A percentile compares a stretch with the other conserved stretches of the same genome.
phyloP scores from a whole-genome alignment of 1,284 basidiomycete genomes.

The Ganoderma lucidum region DNA sequence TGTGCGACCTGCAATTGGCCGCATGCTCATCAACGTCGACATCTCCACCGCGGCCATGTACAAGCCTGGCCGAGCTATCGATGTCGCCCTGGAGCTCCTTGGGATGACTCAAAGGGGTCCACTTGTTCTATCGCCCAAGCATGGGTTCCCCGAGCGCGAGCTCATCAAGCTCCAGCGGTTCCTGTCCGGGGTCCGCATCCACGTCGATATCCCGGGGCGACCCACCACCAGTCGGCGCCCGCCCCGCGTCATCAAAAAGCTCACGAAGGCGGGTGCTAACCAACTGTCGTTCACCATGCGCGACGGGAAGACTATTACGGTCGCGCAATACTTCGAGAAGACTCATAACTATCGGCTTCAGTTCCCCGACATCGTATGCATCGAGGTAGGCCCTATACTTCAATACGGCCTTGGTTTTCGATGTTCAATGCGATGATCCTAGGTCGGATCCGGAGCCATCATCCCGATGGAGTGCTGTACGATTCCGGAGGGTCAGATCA shows the following conservation, averaged over 20 bases:
- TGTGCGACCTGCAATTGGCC: conserved; percentile 70
- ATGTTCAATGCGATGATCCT: background rate
- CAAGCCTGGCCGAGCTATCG: conserved; percentile 57
- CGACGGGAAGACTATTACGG: conserved; percentile 60
- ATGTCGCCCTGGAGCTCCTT: conserved; percentile 66
- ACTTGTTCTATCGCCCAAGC: conserved; percentile 49
- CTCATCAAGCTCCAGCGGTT: conserved; percentile 68
- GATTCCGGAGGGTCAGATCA: conserved; percentile 74
- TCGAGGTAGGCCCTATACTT: conserved; percentile 57
- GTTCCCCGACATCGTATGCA: conserved; percentile 67
- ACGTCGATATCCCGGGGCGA: conserved; percentile 47
- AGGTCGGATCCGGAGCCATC: conserved; percentile 73
- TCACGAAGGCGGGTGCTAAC: conserved; percentile 58
- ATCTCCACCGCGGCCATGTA: conserved; percentile 83
- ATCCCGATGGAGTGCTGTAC: conserved; percentile 74
- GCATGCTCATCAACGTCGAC: conserved; percentile 80
- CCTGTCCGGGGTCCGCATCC: conserved; percentile 63
- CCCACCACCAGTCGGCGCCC: conserved; percentile 14
- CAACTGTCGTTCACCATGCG: conserved; percentile 60
- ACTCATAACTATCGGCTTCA: conserved; percentile 58
- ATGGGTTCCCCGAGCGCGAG: conserved; percentile 62
- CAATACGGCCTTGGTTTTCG: background rate
- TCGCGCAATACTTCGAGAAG: conserved; percentile 66
- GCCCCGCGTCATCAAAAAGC: conserved; percentile 55
- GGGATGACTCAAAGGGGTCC: conserved; percentile 45